Base-by-base conservation (phyloP, 176 grass and related monocot species). In the Zea luxurians region DNA sequence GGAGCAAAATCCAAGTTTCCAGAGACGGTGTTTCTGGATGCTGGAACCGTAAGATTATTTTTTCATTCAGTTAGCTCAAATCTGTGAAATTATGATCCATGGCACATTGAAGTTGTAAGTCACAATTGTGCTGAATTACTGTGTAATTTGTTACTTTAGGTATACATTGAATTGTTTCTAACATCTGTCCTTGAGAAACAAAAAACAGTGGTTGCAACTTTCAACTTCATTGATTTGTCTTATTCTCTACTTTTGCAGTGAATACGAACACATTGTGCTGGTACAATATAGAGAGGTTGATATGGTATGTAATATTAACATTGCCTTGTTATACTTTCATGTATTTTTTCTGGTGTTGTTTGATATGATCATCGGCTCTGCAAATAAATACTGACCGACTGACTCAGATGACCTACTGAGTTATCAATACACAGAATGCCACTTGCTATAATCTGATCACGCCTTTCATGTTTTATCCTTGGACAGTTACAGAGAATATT, bases 11-110 rank as follows among this genome's bases (percentile, higher is more conserved):
- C 92, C 90, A 64, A 80, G 82, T 88, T 95, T 99, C 68, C 96
- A 99, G 68, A 95, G 96, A 71, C 81, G 92, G 64, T 95, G 87
- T 79, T 99, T 79, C 85, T 99, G 96, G 92, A 99, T 99, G 80
- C 69, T 99, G 75, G 87, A 95, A 85, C 81, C 83, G 96, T 99
- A 96, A 95, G 87, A 83, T 77, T 61, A 81, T 42, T 37, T 41
- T 75, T 70, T 34, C 58, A 36, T 83, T 80, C 9, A 69, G 10
- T 79, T 84, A 60, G 65, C 75, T 79, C 57, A 74, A 63, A 78
- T 59, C 13, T 52, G 13, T 67, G 41, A 81, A 40, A 76, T 44
- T 71, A n/a, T 35, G 41, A 35, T 70, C 65, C 77, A 18, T 50
- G n/a, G 2, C 4, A 15, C 46, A 58, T 58, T 47, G 37, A 64